Evolutionary conservation across 768 basidiomycete genomes (phyloP), one percentile per base, ranked within the genome.

Genomic region (Mycena floridula): DNA sequence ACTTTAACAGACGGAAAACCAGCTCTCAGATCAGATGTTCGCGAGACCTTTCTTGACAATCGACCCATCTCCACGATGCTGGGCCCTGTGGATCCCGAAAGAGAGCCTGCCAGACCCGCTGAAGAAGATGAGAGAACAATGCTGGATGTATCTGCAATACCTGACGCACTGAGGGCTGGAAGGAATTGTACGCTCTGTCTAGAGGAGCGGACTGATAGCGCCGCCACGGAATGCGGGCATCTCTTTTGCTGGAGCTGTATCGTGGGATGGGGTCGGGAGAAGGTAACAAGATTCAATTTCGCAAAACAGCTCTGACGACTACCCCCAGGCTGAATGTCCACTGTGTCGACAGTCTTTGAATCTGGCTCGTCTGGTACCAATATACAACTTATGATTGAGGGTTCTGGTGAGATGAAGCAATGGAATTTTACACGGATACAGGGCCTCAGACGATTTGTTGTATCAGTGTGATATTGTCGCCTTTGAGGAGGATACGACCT

Each of bases 381-480:
- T 93, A 53, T 86, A 92, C 68, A 93, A 93, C 64, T 68, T 93
- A 55, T 92, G 64, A 72, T 52, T 46, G 48, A 39, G 47, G 35
- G 23, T 35, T 18, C 27, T 16, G 43, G 32, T 35, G 32, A 35
- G 15, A 35, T 15, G 32, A 35, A 13, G 18, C 15, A 35, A 13
- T 13, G 18, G 18, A 18, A 35, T 35, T 13, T 30, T 30, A 15
- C 13, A 3, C 18, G 18, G 32, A 35, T 35, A 7, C 3, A 18
- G n/a, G n/a, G n/a, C n/a, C 30, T 65, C 50, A 67, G 48, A 58
- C 59, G 39, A 68, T 56, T 66, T 84, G 87, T 60, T 95, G 91
- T 60, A 97, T 95, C 43, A 94, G 79, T n/a, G 95, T 97, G 59
- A 98, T 97, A 61, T 94, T 96, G 61, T 98, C 95, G 47, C 95